A percentile compares a stretch with the other conserved stretches of the same genome.
Evolutionary conservation across 2,329 filamentous ascomycete species (phyloP).

Genomic region (Fusarium xyrophilum): DNA sequence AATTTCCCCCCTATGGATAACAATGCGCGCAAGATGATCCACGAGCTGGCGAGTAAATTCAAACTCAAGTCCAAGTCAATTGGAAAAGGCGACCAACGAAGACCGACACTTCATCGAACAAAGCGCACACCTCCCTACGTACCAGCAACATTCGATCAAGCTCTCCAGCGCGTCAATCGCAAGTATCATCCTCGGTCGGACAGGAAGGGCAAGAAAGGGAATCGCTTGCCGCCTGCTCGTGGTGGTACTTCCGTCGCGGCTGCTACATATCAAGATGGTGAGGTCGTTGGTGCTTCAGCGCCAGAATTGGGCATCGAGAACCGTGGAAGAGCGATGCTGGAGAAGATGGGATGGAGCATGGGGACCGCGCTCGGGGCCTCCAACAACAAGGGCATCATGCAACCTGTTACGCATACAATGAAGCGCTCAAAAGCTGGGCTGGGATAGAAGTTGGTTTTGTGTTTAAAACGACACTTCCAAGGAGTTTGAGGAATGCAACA

Average conservation of each 20-base stretch:
- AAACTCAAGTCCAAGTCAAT: slow-evolving; percentile 84
- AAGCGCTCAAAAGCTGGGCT: slow-evolving; percentile 87
- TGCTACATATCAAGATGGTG: slow-evolving; percentile 76
- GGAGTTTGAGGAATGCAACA: background rate
- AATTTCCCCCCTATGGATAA: slow-evolving; percentile 86
- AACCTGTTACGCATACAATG: slow-evolving; percentile 85
- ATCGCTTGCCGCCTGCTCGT: slow-evolving; percentile 37
- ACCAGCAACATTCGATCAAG: slow-evolving; percentile 59
- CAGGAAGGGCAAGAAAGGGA: slow-evolving; percentile 47
- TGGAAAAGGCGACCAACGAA: slow-evolving; percentile 75
- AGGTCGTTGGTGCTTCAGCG: slow-evolving; percentile 84
- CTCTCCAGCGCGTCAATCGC: slow-evolving; percentile 48
- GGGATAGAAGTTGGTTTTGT: slow-evolving; percentile 54
- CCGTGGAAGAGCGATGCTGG: slow-evolving; percentile 83
- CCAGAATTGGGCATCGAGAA: slow-evolving; percentile 85
- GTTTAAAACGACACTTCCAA: background rate
- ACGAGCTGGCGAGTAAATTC: slow-evolving; percentile 77
- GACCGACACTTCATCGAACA: slow-evolving; percentile 80
- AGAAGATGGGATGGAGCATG: slow-evolving; percentile 96
- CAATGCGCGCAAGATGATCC: slow-evolving; percentile 75
- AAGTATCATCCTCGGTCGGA: slow-evolving; percentile 65
- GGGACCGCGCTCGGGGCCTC: slow-evolving; percentile 82
- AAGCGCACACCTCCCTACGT: slow-evolving; percentile 67
- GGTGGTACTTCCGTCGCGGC: slow-evolving; percentile 31
- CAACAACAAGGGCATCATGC: slow-evolving; percentile 87